A percentile compares a stretch with the other conserved stretches of the same genome.
Evolutionary conservation across 192 early-diverging fungal genomes (phyloP).

Genomic region (Pilobolus umbonatus): DNA sequence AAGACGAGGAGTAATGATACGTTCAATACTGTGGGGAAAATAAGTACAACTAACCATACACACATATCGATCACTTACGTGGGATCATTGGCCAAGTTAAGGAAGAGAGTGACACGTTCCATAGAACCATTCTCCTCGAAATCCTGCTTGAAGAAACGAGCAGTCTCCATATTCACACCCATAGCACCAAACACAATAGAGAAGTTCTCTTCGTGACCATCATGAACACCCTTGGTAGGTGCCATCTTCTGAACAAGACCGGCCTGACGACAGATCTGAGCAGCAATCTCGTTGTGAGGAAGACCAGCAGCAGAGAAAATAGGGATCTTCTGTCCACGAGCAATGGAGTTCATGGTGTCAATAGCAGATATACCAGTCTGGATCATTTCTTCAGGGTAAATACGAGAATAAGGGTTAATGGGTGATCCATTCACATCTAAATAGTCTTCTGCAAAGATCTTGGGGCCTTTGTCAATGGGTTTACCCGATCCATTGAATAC

Average conservation of each 20-base stretch:
- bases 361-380: slow-evolving; percentile 99
- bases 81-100: slow-evolving; percentile 99
- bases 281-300: slow-evolving; percentile 99
- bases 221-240: slow-evolving; percentile 85
- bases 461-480: slow-evolving; percentile 97
- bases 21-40: slow-evolving; percentile 75
- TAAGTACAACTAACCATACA: neutral
- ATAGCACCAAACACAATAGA: slow-evolving; percentile 99
- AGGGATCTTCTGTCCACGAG: slow-evolving; percentile 99
- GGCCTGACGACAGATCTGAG: slow-evolving; percentile 99
- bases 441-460: slow-evolving; percentile 99
- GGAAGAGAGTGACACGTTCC: slow-evolving; percentile 96
- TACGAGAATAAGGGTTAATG: slow-evolving; percentile 98
- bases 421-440: slow-evolving; percentile 95
- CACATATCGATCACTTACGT: slow-evolving; percentile 51
- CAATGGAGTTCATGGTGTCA: slow-evolving; percentile 99
- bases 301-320: slow-evolving; percentile 99
- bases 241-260: slow-evolving; percentile 88
- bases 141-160: slow-evolving; percentile 99
- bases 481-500: slow-evolving; percentile 99
- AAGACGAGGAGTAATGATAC: slow-evolving; percentile 98
- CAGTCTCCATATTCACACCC: slow-evolving; percentile 99
- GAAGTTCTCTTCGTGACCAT: slow-evolving; percentile 98
- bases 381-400: slow-evolving; percentile 99
- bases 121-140: slow-evolving; percentile 99